Percentiles rank a stretch among this genome's conserved stretches.
Conservation (phyloP, 805 yeast genomes). For the Candida insectorum region DNA sequence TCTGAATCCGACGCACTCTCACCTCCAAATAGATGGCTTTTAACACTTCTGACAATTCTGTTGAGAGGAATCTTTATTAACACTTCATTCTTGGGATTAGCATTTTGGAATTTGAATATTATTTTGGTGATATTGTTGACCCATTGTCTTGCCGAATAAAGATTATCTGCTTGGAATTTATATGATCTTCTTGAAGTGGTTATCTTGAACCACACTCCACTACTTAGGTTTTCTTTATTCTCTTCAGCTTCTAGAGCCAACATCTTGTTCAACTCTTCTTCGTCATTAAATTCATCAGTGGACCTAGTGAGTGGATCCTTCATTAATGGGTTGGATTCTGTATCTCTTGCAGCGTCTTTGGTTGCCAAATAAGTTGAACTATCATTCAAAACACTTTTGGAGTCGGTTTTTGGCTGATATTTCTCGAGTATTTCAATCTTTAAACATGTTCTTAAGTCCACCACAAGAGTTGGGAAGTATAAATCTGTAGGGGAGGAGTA, state of each 20-base stretch:
- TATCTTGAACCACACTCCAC: conserved; percentile 54
- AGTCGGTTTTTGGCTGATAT: conserved; percentile 21
- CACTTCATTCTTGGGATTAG: conserved; percentile 69
- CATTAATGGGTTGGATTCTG: conserved; percentile 5
- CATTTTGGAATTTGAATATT: conserved; percentile 58
- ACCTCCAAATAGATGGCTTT: conserved; percentile 1
- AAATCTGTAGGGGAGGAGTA: conserved; percentile 71
- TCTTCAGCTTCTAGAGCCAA: conserved; percentile 24
- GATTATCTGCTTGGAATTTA: conserved; percentile 69
- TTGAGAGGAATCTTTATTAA: conserved; percentile 72
- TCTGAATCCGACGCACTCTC: not conserved
- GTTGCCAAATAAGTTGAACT: conserved; percentile 1
- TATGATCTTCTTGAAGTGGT: conserved; percentile 56
- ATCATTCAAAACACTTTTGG: conserved; percentile 1
- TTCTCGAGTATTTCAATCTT: conserved; percentile 51
- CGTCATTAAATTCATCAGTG: conserved; percentile 17
- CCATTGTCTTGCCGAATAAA: conserved; percentile 78
- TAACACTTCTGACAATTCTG: no score
- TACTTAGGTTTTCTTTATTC: conserved; percentile 21
- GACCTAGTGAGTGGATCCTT: conserved; percentile 5
- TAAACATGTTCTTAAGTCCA: conserved; percentile 65
- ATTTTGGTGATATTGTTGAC: conserved; percentile 68
- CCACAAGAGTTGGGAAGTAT: conserved; percentile 77
- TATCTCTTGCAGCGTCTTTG: conserved; percentile 6
- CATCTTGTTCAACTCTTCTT: conserved; percentile 20